Base-by-base conservation (phyloP, 805 yeast genomes). In the Kazachstania viticola region DNA sequence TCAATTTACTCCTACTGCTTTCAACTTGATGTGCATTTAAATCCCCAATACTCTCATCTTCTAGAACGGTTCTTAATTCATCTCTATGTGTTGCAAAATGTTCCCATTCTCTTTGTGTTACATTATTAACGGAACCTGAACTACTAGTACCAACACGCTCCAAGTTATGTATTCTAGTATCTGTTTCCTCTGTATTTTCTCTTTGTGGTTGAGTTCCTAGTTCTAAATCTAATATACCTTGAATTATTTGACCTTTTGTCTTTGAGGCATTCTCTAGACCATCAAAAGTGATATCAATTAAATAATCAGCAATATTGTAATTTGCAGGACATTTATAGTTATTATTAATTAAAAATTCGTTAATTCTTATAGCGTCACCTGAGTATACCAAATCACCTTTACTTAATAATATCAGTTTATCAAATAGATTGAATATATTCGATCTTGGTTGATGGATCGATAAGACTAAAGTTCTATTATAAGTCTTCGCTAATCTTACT, bases 361-460 rank as follows among this genome's bases (percentile, higher is more conserved):
- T 71, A 33, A 91, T 80, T 28, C 72, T 71, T 5, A 65, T 60
- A 68, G 79, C 78, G n/a, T 73, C 75, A 13, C 98, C 98, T 0
- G 95, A 82, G 50, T 80, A 91, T 2, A 87, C 78, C 53, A 84
- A 61, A 41, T 75, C 75, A 38, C 98, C 97, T 40, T 79, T 79
- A 17, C 95, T 79, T 32, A 91, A 64, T 30, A 91, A 61, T 2
- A 88, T 56, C 30, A 91, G 66, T 45, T 78, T 77, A 50, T 88
- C 95, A 56, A 91, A 91, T 35, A 83, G 60, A 0, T 95, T 77
- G 21, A 91, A 96, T 52, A 91, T 88, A 49, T 91, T 91, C 35
- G 95, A 82, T 49, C 98, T 69, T 9, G 98, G 98, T 53, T 91
- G 98, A 60, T 91, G 98, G 42, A 91, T 91, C 0, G 98, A 84